A percentile compares a stretch with the other conserved stretches of the same genome.
phyloP scores from a whole-genome alignment of 2,329 filamentous ascomycete species.

The Fusarium xylarioides region DNA sequence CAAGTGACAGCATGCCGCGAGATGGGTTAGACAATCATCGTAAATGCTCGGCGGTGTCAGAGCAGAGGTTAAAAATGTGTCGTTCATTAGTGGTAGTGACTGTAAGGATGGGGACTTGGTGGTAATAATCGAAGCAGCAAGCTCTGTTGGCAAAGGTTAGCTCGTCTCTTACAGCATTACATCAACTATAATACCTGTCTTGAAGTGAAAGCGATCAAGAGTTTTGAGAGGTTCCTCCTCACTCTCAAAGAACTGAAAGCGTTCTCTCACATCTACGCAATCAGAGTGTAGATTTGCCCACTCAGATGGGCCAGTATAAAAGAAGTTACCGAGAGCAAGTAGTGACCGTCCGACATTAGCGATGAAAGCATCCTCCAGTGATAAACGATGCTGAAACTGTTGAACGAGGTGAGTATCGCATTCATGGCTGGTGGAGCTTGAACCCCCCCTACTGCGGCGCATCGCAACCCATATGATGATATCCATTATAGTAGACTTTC shows the following conservation, averaged over 20 bases:
- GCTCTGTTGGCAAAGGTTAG: not conserved
- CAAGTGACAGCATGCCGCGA: conserved; percentile 5
- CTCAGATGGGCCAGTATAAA: conserved; percentile 10
- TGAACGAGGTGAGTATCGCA: not conserved
- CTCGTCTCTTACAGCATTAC: rapidly evolving
- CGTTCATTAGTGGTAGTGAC: not conserved
- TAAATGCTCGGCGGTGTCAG: not conserved
- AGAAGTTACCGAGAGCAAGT: conserved; percentile 5
- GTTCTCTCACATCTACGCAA: not conserved
- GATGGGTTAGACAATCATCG: not conserved
- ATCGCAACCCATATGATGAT: conserved; percentile 14
- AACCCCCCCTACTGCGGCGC: not conserved
- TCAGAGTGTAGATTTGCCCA: not conserved
- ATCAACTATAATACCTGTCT: not conserved
- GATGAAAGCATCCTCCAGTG: not conserved
- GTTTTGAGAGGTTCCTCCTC: conserved; percentile 15
- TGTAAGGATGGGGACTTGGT: not conserved
- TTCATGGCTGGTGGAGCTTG: not conserved
- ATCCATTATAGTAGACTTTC: conserved; percentile 12
- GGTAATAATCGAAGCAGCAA: conserved; percentile 8
- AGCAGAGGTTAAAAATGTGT: not conserved
- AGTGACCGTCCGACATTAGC: not conserved
- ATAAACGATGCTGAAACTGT: conserved; percentile 5
- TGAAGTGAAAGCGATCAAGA: conserved; percentile 5
- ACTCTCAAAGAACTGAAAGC: not conserved